These are phyloP conservation scores for Venturia asperata DNA, from an alignment of 2,329 filamentous ascomycete genomes.

Conservation along the genomic window DNA sequence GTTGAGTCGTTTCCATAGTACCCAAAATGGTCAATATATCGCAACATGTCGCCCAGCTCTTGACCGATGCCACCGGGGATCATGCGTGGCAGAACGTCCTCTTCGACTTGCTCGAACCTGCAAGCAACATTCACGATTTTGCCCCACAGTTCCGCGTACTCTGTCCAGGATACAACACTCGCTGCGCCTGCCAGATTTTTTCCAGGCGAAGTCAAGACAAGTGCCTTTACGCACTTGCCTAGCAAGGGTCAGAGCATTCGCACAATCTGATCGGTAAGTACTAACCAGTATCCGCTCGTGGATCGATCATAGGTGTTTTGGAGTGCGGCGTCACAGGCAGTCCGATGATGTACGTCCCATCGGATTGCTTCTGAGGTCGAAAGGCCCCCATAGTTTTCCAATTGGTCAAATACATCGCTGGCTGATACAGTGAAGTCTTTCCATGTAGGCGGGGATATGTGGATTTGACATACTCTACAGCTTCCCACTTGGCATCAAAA, in stretches of 20 bases:
- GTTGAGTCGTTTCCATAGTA: conserved; percentile 20
- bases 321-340: conserved; percentile 15
- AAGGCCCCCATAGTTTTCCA: conserved; percentile 21
- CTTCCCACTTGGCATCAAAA: conserved; percentile 38
- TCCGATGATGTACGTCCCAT: conserved; percentile 20
- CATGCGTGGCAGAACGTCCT: conserved; percentile 13
- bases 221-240: conserved; percentile 28
- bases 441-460: conserved; percentile 22
- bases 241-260: conserved; percentile 24
- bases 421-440: conserved; percentile 20
- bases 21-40: conserved; percentile 22
- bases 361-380: conserved; percentile 21
- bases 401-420: conserved; percentile 25
- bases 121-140: conserved; percentile 14
- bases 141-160: conserved; percentile 23
- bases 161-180: conserved; percentile 18
- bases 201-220: conserved; percentile 23
- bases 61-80: conserved; percentile 23
- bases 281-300: conserved; percentile 1
- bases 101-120: conserved; percentile 16
- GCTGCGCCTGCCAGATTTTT: conserved; percentile 22
- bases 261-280: conserved; percentile 25
- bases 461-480: conserved; percentile 19
- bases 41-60: conserved; percentile 23
- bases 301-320: background rate